These are phyloP conservation scores for Ligustrum vulgare DNA, from an alignment of 257 asterid species.

Conservation along the genomic window DNA sequence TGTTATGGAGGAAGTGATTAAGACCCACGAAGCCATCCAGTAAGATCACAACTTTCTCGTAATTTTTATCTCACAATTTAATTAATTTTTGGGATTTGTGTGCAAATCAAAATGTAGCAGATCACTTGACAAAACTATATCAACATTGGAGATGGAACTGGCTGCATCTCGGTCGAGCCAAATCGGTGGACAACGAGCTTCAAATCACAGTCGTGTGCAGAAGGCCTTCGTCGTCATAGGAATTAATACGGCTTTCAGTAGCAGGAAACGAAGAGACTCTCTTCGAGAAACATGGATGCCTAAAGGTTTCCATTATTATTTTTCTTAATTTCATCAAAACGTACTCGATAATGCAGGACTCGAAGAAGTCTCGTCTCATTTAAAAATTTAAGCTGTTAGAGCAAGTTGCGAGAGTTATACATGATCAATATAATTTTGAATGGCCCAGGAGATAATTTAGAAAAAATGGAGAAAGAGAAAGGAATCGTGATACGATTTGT, in stretches of 20 bases:
- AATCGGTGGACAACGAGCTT: conserved; percentile 13
- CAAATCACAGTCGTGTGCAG: conserved; percentile 26
- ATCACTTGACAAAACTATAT: conserved; percentile 53
- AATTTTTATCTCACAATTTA: background rate
- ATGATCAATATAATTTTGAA: background rate
- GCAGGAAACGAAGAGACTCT: conserved; percentile 66
- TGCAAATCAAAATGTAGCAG: conserved; percentile 21
- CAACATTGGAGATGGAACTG: conserved; percentile 48
- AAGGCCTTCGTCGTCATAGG: conserved; percentile 66
- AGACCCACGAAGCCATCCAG: conserved; percentile 63
- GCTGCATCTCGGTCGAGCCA: conserved; percentile 31
- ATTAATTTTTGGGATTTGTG: background rate
- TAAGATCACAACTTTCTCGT: conserved; percentile 18
- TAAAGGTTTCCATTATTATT: conserved; percentile 32
- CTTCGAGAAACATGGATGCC: conserved; percentile 72
- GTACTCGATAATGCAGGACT: too few relatives aligned
- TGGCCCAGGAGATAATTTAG: conserved; percentile 47
- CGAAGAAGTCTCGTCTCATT: background rate
- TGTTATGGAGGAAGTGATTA: conserved; percentile 49
- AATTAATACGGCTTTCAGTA: conserved; percentile 73
- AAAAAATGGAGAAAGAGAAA: conserved; percentile 58
- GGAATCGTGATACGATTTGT: conserved; percentile 63
- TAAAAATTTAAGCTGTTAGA: background rate
- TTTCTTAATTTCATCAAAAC: too few relatives aligned
- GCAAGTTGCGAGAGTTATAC: too few relatives aligned